phyloP scores from a whole-genome alignment of 2,329 filamentous ascomycete genomes.

The Xylariaceae sp. region DNA sequence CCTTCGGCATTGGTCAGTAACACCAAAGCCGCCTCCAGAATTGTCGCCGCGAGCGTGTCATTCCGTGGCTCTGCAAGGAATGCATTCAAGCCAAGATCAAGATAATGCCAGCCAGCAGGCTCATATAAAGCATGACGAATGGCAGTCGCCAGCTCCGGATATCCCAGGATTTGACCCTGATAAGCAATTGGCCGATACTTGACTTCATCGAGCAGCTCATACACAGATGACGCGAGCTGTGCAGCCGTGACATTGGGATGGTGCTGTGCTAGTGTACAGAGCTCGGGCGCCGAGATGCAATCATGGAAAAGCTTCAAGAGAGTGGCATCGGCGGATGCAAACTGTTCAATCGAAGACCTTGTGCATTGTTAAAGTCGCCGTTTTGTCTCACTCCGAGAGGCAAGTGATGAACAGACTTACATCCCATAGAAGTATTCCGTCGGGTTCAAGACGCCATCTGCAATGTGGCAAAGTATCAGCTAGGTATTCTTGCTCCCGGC shows the following conservation, averaged over 20 bases:
- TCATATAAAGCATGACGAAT: constrained; percentile 22
- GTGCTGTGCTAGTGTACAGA: constrained; percentile 27
- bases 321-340: constrained; percentile 25
- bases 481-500: neutral
- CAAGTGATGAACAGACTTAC: constrained; percentile 13
- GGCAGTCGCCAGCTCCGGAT: constrained; percentile 21
- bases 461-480: neutral
- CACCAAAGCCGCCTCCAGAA: neutral
- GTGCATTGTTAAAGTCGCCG: neutral
- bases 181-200: constrained; percentile 28
- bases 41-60: constrained; percentile 2
- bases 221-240: constrained; percentile 39
- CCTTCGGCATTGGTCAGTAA: neutral
- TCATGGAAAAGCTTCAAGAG: constrained; percentile 29
- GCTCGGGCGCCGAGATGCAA: constrained; percentile 27
- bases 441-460: constrained; percentile 25
- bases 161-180: constrained; percentile 24
- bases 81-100: constrained; percentile 14
- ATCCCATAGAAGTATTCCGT: constrained; percentile 32
- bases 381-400: neutral
- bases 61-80: constrained; percentile 17
- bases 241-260: constrained; percentile 29
- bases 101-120: constrained; percentile 15
- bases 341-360: constrained; percentile 25
- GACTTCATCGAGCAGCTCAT: constrained; percentile 27